Evolutionary conservation across 306 rosid genomes (phyloP), one percentile per base, ranked within the genome.

Genomic region (Cucurbita moschata): DNA sequence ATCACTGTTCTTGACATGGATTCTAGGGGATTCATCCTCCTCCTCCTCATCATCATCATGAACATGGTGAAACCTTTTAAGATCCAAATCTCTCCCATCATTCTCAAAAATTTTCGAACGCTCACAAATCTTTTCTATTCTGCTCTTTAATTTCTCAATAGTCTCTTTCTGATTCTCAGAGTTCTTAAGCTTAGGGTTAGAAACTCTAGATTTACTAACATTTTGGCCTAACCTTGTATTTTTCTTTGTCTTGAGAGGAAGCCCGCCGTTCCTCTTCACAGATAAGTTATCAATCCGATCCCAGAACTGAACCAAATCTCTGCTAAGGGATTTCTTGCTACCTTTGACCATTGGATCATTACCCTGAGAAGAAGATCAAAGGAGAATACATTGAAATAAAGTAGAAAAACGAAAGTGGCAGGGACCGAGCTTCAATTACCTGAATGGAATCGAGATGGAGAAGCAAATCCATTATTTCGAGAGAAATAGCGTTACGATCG

Each of bases 101-200:
- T 81, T 81, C 19, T 76, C 86, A 58, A 79, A 80, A 82, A 76
- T 59, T 75, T 80, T 80, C 42, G 87, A 81, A 78, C 87, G 78
- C 74, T 72, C 83, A 26, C 86, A 80, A 70, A 89, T 90, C 77
- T 74, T 91, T 80, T 95, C 96, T 61, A 89, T 89, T 78, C 96
- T 91, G 3, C 81, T 85, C 87, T 81, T 84, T 83, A 95, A 81
- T 65, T 87, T 87, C 79, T 87, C 87, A 73, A 91, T 72, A 72
- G 74, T 56, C 75, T 86, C 82, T 66, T 75, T 82, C 76, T 82
- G 89, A 75, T 82, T 90, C 70, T 60, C 79, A 64, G 30, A 71
- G 55, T 55, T 73, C 54, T 74, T 74, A 51, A 9, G 30, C 44
- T 56, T 80, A 11, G 79, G 9, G 44, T 74, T 75, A 37, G 56